Evolutionary conservation across 306 rosid genomes (phyloP).

Genomic region (Begonia fuchsioides): DNA sequence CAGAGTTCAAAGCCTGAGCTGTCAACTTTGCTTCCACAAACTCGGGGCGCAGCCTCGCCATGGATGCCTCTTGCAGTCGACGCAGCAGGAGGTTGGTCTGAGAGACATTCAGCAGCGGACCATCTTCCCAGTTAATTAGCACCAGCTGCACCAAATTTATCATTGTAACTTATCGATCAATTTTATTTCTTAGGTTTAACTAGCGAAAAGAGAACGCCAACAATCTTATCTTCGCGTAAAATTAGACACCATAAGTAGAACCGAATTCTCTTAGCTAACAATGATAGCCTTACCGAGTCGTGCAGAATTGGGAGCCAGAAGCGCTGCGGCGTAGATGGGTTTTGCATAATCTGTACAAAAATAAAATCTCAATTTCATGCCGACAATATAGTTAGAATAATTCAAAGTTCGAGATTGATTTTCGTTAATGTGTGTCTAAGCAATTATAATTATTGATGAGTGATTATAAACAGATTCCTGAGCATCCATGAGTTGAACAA

Average conservation of each 20-base stretch:
- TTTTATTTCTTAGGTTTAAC: too few relatives aligned
- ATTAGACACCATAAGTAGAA: too few relatives aligned
- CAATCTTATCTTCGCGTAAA: too few relatives aligned
- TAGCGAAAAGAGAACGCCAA: too few relatives aligned
- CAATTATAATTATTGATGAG: too few relatives aligned
- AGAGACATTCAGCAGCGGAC: conserved; percentile 54
- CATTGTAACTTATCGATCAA: too few relatives aligned
- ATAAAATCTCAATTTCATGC: background rate
- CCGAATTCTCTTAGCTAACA: background rate
- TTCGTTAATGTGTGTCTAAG: too few relatives aligned
- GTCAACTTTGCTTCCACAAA: conserved; percentile 45
- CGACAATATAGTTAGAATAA: too few relatives aligned
- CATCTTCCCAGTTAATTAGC: conserved; percentile 64
- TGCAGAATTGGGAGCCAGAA: conserved; percentile 82
- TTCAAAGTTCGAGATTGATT: too few relatives aligned
- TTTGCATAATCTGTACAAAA: conserved; percentile 61
- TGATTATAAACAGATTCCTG: too few relatives aligned
- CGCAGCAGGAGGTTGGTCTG: conserved; percentile 68
- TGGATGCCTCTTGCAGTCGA: conserved; percentile 72
- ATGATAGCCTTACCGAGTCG: conserved; percentile 57
- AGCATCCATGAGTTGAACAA: too few relatives aligned
- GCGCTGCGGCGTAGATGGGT: conserved; percentile 81
- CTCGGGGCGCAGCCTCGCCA: conserved; percentile 56
- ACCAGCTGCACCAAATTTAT: conserved; percentile 37
- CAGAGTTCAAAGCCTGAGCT: conserved; percentile 39